These are phyloP conservation scores for Achlya hypogyna DNA, from an alignment of 352 stramenopile species.

Conservation along the genomic window DNA sequence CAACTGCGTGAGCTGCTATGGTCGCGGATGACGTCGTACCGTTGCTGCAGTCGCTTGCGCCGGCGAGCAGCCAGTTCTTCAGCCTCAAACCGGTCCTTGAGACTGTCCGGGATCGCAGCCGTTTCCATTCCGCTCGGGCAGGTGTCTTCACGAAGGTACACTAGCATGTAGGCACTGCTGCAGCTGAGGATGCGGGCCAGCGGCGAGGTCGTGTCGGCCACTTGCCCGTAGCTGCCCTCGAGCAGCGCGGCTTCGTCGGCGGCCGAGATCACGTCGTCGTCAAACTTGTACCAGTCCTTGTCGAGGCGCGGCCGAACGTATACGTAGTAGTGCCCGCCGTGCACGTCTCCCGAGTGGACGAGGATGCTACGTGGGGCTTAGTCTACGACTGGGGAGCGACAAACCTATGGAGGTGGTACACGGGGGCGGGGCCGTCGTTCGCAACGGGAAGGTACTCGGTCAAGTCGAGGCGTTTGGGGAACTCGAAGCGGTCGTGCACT, in stretches of 20 bases:
- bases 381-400: not conserved
- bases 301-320: conserved; percentile 69
- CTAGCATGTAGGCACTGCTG: conserved; percentile 84
- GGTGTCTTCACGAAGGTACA: conserved; percentile 70
- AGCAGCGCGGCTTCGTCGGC: conserved; percentile 62
- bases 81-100: conserved; percentile 64
- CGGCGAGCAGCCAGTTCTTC: conserved; percentile 58
- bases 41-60: conserved; percentile 67
- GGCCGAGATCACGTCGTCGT: conserved; percentile 76
- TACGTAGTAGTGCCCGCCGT: conserved; percentile 84
- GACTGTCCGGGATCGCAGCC: conserved; percentile 35
- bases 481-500: conserved; percentile 84
- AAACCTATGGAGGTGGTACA: conserved; percentile 17
- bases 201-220: conserved; percentile 24
- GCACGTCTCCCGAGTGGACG: conserved; percentile 78
- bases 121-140: not conserved
- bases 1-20: not conserved
- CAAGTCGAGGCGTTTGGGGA: conserved; percentile 61
- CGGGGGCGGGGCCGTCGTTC: conserved; percentile 3
- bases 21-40: not conserved
- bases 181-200: conserved; percentile 43
- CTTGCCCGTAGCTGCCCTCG: conserved; percentile 61
- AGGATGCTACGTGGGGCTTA: conserved; percentile 42
- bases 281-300: conserved; percentile 72
- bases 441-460: conserved; percentile 47